phyloP scores from a whole-genome alignment of 768 basidiomycete genomes.

The Lactarius akahatsu region DNA sequence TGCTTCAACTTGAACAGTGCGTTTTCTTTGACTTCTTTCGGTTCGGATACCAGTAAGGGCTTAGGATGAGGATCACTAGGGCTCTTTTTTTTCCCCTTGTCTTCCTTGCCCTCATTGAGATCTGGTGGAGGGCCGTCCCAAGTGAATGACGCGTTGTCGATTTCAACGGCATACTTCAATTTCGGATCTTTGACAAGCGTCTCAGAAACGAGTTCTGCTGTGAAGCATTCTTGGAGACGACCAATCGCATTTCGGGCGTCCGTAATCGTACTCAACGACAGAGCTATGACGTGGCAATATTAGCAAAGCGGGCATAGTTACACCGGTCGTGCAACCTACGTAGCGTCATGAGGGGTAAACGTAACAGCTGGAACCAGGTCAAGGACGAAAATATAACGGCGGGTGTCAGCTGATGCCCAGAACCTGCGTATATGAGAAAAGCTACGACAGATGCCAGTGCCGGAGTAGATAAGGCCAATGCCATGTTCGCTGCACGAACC shows the following conservation, averaged over 20 bases:
- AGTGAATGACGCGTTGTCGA: slow-evolving; percentile 70
- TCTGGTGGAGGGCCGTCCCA: slow-evolving; percentile 81
- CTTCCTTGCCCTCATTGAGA: slow-evolving; percentile 35
- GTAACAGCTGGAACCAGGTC: slow-evolving; percentile 78
- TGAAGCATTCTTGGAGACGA: slow-evolving; percentile 78
- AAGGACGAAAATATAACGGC: slow-evolving; percentile 82
- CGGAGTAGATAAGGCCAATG: slow-evolving; percentile 70
- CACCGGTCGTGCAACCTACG: slow-evolving; percentile 35
- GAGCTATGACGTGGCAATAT: slow-evolving; percentile 41
- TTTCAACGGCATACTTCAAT: slow-evolving; percentile 62
- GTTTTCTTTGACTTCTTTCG: slow-evolving; percentile 38
- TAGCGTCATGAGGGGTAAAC: slow-evolving; percentile 77
- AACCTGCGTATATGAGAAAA: slow-evolving; percentile 72
- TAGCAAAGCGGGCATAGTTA: not conserved
- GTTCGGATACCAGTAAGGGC: slow-evolving; percentile 17
- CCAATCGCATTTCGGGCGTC: slow-evolving; percentile 81
- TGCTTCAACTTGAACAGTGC: slow-evolving; percentile 63
- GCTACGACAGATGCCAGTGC: slow-evolving; percentile 77
- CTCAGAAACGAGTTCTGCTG: slow-evolving; percentile 72
- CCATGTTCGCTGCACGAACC: slow-evolving; percentile 63
- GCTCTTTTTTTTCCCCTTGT: slow-evolving; percentile 27
- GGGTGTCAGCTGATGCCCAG: slow-evolving; percentile 66
- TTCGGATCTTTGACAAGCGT: slow-evolving; percentile 52
- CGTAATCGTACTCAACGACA: slow-evolving; percentile 73
- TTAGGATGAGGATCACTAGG: slow-evolving; percentile 15